Evolutionary conservation across 768 basidiomycete genomes (phyloP), one percentile per base, ranked within the genome.

Genomic region (Termitomyces sp.): DNA sequence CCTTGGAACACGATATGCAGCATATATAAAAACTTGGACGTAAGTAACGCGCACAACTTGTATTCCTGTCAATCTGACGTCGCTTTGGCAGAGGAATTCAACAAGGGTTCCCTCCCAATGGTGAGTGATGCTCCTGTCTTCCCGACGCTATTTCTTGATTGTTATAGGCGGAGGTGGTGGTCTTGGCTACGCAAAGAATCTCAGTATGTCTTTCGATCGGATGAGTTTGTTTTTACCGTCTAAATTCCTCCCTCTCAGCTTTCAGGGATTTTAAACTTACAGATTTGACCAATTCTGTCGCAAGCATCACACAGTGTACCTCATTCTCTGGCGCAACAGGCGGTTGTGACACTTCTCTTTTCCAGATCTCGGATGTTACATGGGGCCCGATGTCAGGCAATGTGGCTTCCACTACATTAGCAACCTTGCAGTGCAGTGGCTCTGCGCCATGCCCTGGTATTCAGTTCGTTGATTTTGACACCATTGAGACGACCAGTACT

Each of bases 21-120:
- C 68, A 9, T 73, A 75, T 53, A 66, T 73, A 55, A 75, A 75
- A 61, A 72, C 73, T 33, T 75, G 73, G 73, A 73, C 73, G 64
- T 63, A 34, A 66, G 67, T 52, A 50, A 54, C 42, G 31, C 16
- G 49, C 13, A 27, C n/a, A 42, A 27, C 27, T 39, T 41, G n/a
- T 20, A 42, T 42, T 20, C 3, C n/a, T 42, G 8, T 20, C n/a
- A 42, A 11, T 20, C n/a, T 42, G 41, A 42, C 9, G 9, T n/a
- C 6, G 8, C n/a, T 47, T 18, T 13, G 13, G 1, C 13, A 65
- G 66, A 6, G 70, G 71, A 16, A 61, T 71, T n/a, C 63, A 69
- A 59, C 65, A 71, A 50, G 65, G 65, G n/a, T 70, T 66, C 20
- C 73, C 73, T 36, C 73, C 73, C 1, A 75, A 75, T 50, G 73